Evolutionary conservation across 495 filamentous ascomycete species (phyloP).

Genomic region (Talaromyces trachyspermus): DNA sequence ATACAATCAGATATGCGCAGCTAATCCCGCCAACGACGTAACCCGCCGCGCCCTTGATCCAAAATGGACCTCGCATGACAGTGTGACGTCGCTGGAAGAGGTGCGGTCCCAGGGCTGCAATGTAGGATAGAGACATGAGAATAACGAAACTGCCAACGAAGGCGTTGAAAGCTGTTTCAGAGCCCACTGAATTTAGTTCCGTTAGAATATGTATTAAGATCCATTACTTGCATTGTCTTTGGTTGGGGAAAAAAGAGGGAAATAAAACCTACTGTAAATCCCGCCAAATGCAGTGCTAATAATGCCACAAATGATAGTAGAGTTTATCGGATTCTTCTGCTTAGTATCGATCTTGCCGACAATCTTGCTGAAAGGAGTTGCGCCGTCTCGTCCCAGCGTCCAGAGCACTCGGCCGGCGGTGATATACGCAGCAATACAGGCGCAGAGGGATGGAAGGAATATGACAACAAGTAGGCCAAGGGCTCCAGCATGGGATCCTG

Average conservation of each 20-base stretch:
- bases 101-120: constrained; percentile 69
- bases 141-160: constrained; percentile 67
- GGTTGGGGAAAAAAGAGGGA: no score
- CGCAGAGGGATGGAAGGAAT: constrained; percentile 55
- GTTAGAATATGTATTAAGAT: no score
- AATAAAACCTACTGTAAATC: no score
- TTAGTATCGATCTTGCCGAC: constrained; percentile 31
- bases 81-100: constrained; percentile 55
- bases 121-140: constrained; percentile 64
- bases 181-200: no score
- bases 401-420: constrained; percentile 81
- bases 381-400: constrained; percentile 70
- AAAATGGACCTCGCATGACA: constrained; percentile 62
- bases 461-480: constrained; percentile 55
- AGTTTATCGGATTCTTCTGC: constrained; percentile 58
- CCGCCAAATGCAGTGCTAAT: constrained; percentile 61
- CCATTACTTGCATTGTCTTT: no score
- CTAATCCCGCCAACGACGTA: constrained; percentile 51
- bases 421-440: constrained; percentile 59
- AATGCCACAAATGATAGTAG: constrained; percentile 54
- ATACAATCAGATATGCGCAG: constrained; percentile 58
- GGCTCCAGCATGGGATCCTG: constrained; percentile 53
- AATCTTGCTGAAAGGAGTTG: constrained; percentile 37
- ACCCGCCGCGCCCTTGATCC: constrained; percentile 53
- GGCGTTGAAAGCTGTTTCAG: constrained; percentile 65